Evolutionary conservation across 2,329 filamentous ascomycete genomes (phyloP), one percentile per base, ranked within the genome.

Genomic region (Sclerotinia nivalis): DNA sequence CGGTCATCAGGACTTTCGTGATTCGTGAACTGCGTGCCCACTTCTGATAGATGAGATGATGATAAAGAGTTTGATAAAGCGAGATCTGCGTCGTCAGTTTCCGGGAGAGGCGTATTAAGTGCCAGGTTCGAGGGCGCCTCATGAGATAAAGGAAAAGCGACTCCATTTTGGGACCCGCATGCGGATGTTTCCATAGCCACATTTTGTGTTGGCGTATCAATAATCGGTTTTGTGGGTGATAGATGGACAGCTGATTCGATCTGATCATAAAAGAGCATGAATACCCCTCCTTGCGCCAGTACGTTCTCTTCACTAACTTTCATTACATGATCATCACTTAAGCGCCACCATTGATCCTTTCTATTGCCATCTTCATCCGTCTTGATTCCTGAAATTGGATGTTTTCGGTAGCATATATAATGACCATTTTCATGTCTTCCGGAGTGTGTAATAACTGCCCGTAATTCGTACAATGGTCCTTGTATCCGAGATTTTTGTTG

Each of bases 231-330:
- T 25, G 13, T 25, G 20, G 47, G 22, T 40, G 47, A 34, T 28
- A 22, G 25, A 40, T 62, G 65, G 15, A 55, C 34, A 28, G 74
- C 73, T 4, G 84, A 80, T 70, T 91, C 88, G 34, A 91, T 82
- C 60, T 87, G 88, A 78, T 99, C 95, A 79, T 98, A 99, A 79
- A 98, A 98, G 0, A 98, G 85, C 95, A 99, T 98, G 78, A 98
- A 98, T 0, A 94, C 95, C 1, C 93, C 93, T 45, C 77, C 89
- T 74, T 97, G 90, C 2, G 84, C 85, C 65, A 96, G 82, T 0
- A 97, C 92, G 40, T 86, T 85, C 15, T 89, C 85, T 78, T 97
- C 92, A 28, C 87, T 87, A 34, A 94, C 91, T 73, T 87, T 84
- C 71, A 84, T 87, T 10, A 98, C 94, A 72, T 91, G 89, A 71